Evolutionary conservation across 2,329 filamentous ascomycete genomes (phyloP), one percentile per base, ranked within the genome.

Genomic region (Fusarium kyushuense): DNA sequence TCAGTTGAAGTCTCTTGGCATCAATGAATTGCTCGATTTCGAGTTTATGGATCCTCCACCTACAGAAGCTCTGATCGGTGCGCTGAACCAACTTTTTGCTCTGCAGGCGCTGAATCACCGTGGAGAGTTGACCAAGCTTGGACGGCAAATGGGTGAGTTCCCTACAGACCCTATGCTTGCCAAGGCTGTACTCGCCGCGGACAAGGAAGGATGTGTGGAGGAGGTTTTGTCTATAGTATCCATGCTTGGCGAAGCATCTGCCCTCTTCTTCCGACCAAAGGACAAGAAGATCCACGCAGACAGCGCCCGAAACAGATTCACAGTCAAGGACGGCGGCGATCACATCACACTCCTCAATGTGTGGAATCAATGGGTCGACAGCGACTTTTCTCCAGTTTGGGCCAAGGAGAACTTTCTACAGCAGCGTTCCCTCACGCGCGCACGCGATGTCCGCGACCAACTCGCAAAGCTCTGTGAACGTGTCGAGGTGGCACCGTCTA

Each of bases 221-320:
- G 96, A 99, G 79, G 89, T 98, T 1, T 83, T 99, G 17, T 94
- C 92, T 0, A 93, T 98, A 48, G 93, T 98, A n/a, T 89, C 94
- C 41, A 97, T 98, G 92, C 86, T 98, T 1, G 89, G 92, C 63
- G 96, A 98, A 80, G 89, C 92, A 3, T 93, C 91, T 6, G 90
- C 94, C 0, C 86, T 99, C 7, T 99, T 97, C 83, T 97, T 96
- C 85, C 87, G 94, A 0, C 94, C 96, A 21, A 97, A 97, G 77
- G 94, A 99, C 81, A 97, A 98, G 84, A 97, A 97, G 78, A 91
- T 97, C 29, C 93, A 97, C 75, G 96, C 96, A 14, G 95, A 99
- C 78, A 93, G 92, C 65, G 96, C 96, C 0, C 89, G 94, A 16
- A 90, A 91, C 35, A 89, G 95, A 3, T 98, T 98, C 80, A 97